Conservation (phyloP, 306 rosid species). For the Potentilla sterilis region DNA sequence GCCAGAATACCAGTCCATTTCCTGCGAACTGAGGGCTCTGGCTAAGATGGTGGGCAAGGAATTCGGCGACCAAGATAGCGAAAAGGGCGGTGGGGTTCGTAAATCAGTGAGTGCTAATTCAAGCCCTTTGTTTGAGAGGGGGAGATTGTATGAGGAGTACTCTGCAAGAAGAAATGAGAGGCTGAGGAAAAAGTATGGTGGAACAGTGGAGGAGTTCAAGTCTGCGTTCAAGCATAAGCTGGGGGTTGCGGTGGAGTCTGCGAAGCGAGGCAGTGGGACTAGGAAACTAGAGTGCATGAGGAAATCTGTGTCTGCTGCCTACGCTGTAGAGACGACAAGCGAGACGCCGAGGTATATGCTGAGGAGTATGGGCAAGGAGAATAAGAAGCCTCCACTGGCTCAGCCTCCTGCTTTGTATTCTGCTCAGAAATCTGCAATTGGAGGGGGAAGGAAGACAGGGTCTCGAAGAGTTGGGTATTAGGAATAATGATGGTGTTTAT, state of each 20-base stretch:
- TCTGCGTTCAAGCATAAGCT: conserved; percentile 30
- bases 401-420: conserved; percentile 17
- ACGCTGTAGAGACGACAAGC: conserved; percentile 53
- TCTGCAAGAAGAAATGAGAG: conserved; percentile 91
- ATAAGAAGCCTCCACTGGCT: conserved; percentile 69
- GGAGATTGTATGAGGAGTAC: conserved; percentile 74
- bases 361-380: conserved; percentile 80
- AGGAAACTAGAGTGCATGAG: conserved; percentile 60
- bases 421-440: conserved; percentile 31
- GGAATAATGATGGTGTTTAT: not conserved
- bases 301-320: conserved; percentile 72
- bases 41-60: conserved; percentile 57
- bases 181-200: conserved; percentile 58
- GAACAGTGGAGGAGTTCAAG: conserved; percentile 29
- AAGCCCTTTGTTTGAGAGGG: conserved; percentile 56
- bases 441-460: conserved; percentile 35
- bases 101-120: conserved; percentile 22
- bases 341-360: conserved; percentile 78
- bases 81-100: not conserved
- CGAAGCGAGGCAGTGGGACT: conserved; percentile 44
- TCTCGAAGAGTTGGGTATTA: conserved; percentile 34
- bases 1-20: conserved; percentile 71
- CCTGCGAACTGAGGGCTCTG: conserved; percentile 59
- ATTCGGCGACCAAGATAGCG: conserved; percentile 33
- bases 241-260: conserved; percentile 74